These are phyloP conservation scores for Aeminium ludgeri DNA, from an alignment of 495 filamentous ascomycete genomes.

Conservation along the genomic window DNA sequence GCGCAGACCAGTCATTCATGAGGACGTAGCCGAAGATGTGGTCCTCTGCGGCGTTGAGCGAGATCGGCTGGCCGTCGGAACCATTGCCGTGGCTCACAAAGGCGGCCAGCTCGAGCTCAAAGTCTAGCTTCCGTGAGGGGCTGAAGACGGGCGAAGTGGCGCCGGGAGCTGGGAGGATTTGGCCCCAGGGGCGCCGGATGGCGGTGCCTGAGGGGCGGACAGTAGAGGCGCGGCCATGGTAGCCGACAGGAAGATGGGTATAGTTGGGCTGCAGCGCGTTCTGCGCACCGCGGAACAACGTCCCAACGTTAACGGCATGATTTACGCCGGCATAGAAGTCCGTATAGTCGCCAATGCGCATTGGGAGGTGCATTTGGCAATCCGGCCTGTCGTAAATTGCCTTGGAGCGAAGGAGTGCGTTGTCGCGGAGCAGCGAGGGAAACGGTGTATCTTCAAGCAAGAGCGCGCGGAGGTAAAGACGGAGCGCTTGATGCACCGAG, in stretches of 20 bases:
- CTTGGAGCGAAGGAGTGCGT: neutral
- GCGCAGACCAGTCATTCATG: constrained; percentile 82
- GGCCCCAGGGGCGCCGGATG: constrained; percentile 20
- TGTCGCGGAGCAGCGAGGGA: neutral
- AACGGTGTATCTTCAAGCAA: constrained; percentile 33
- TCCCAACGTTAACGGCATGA: constrained; percentile 12
- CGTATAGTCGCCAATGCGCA: constrained; percentile 21
- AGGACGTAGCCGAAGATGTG: constrained; percentile 73
- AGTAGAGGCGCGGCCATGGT: constrained; percentile 68
- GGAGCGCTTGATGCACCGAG: constrained; percentile 46
- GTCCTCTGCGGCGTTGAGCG: constrained; percentile 47
- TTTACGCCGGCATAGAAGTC: constrained; percentile 17
- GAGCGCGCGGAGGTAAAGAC: constrained; percentile 47
- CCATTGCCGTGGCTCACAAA: constrained; percentile 12
- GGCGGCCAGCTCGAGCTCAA: constrained; percentile 20
- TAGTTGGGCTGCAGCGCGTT: constrained; percentile 17
- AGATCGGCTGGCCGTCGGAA: constrained; percentile 6
- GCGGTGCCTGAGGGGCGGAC: constrained; percentile 62
- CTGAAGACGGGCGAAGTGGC: constrained; percentile 14
- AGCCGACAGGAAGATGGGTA: constrained; percentile 17
- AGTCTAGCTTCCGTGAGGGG: constrained; percentile 19
- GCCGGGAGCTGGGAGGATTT: constrained; percentile 12
- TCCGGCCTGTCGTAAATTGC: constrained; percentile 5
- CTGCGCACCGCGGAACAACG: constrained; percentile 5
- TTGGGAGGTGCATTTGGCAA: constrained; percentile 17